Base-by-base conservation (phyloP, 164 flowering plant genomes). In the Magnolia changhungtana region DNA sequence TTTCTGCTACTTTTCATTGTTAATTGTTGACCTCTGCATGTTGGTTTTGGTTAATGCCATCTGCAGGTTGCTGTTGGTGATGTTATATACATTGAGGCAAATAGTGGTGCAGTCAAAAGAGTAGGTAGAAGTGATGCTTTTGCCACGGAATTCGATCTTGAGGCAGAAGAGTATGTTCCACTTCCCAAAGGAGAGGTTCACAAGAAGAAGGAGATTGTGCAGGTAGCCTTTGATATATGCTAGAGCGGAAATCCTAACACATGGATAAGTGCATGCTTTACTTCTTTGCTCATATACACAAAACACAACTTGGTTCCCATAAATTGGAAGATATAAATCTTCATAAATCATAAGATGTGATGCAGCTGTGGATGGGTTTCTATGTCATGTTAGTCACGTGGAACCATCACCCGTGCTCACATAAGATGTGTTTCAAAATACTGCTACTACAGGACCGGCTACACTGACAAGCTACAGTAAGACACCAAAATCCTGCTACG, bases 151-250 rank as follows among this genome's bases (percentile, higher is more conserved):
- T 94, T 92, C 81, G 98, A 96, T 79, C 97, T 96, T 24, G 99
- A 96, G 87, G 99, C 99, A 20, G 99, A 96, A 82, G 99, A 96
- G 79, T 96, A 96, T 87, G 99, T 96, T 76, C 98, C 99, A 74
- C 97, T 96, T 81, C 99, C 99, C 37, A 96, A 96, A 85, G 98
- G 99, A 76, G 99, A 96, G 83, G 99, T 96, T 85, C 98, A 94
- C 82, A 96, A 96, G 78, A 96, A 92, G 87, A 96, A 93, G 86
- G 99, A 94, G 81, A 92, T 96, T 55, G 99, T 96, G 55, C 98
- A 96, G 98, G 99, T 96, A 63, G 19, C 18, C 50, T 24, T 16
- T 7, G 10, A 13, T 14, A 29, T 68, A 45, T 3, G 24, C 24
- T 64, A 21, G 67, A 20, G 4, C 7, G 1, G 50, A 68, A 55